A percentile compares a stretch with the other conserved stretches of the same genome.
These are phyloP conservation scores for Verticillium dahliae DNA, from an alignment of 2,329 filamentous ascomycete genomes.

Conservation along the genomic window DNA sequence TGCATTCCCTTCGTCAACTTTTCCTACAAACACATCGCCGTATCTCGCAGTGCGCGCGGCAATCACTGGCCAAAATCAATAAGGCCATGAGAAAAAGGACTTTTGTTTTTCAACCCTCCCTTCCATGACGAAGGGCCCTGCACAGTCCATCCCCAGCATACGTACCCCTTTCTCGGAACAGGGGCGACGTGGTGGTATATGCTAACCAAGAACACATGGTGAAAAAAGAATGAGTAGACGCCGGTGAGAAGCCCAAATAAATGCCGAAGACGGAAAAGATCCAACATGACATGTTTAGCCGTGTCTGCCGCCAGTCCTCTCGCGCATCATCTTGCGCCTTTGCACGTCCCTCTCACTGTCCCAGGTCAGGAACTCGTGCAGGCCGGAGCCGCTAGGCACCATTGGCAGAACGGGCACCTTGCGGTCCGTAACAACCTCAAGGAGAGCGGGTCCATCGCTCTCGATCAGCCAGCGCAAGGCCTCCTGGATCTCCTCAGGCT, in stretches of 20 bases:
- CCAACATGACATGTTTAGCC: neutral
- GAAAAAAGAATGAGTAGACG: neutral
- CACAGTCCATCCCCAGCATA: neutral
- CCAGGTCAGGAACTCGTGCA: conserved; percentile 92
- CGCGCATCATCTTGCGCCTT: conserved; percentile 59
- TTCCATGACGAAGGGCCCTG: neutral
- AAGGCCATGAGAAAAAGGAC: neutral
- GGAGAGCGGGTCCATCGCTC: conserved; percentile 80
- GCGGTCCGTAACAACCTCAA: conserved; percentile 88
- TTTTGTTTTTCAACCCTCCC: neutral
- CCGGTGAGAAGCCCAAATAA: neutral
- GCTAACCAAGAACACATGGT: neutral
- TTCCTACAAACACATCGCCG: neutral
- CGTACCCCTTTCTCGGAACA: neutral
- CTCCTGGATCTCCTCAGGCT: conserved; percentile 70
- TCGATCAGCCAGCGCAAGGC: conserved; percentile 84
- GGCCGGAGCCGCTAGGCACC: conserved; percentile 80
- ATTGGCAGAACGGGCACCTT: conserved; percentile 95
- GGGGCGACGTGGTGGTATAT: neutral
- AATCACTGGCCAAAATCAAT: neutral
- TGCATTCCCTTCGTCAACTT: neutral
- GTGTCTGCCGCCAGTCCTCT: conserved; percentile 47
- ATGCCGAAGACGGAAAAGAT: neutral
- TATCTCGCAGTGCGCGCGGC: neutral
- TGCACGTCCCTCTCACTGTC: conserved; percentile 66